Evolutionary conservation across 2,329 filamentous ascomycete genomes (phyloP), one percentile per base, ranked within the genome.

Genomic region (Ceratocystiopsis minuta): DNA sequence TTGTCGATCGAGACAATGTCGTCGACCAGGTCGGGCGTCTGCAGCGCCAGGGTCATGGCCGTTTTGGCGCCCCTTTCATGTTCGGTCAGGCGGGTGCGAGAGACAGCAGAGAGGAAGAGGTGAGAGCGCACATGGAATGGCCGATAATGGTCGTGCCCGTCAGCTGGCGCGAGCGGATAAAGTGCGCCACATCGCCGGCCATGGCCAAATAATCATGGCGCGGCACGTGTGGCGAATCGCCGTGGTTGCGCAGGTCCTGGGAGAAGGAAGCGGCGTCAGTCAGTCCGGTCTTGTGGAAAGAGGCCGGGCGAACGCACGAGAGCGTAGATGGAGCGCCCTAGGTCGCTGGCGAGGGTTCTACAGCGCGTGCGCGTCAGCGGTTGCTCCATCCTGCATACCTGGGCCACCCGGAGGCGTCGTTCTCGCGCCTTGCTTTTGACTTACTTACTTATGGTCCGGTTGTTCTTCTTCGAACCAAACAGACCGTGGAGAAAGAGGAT

Each of bases 401-500:
- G 24, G 9, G 24, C 24, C 24, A 10, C 7, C 24, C 24, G 24
- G 24, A 6, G 2, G 5, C 24, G 24, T 28, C 24, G n/a, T n/a
- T n/a, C n/a, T n/a, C n/a, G n/a, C n/a, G n/a, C n/a, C n/a, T n/a
- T n/a, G n/a, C 36, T 15, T 20, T 37, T 37, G 39, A 63, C 80
- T 58, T 66, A 94, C 88, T 86, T 93, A 79, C 86, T 92, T 48
- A 96, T 90, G 54, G 72, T 83, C 58, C 87, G 70, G 57, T 95
- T 94, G 57, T 96, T 96, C 64, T 84, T 86, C 64, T 92, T 94
- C 34, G 84, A 94, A 16, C 88, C 88, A 54, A 96, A 95, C 12
- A 96, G 67, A 1, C 90, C 88, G 57, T 96, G 88, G 54, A 96
- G 74, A 50, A 96, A 81, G 47, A 96, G 61, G 48, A 96, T 84